Evolutionary conservation across 176 grass and related monocot species (phyloP).

Genomic region (Carex kokanica): DNA sequence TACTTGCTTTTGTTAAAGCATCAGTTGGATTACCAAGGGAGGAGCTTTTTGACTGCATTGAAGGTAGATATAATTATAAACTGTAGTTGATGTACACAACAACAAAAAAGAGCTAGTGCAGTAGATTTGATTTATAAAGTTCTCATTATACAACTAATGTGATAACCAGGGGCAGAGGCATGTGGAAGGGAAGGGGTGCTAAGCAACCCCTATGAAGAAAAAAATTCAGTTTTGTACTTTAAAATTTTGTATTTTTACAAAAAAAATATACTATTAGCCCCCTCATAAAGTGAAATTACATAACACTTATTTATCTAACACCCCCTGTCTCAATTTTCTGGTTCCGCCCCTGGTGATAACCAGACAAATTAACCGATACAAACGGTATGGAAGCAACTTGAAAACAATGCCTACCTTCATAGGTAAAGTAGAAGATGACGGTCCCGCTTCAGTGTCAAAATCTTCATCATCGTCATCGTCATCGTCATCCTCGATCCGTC

Average conservation of each 20-base stretch:
- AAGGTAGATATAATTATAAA: background rate
- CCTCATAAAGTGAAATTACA: too few relatives aligned
- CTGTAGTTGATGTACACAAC: background rate
- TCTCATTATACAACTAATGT: background rate
- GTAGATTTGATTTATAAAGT: background rate
- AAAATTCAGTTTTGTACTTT: too few relatives aligned
- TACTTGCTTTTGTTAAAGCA: constrained; percentile 20
- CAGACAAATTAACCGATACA: background rate
- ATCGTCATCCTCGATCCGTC: constrained; percentile 61
- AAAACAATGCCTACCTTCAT: constrained; percentile 7
- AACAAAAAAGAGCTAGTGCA: background rate
- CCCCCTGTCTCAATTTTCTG: too few relatives aligned
- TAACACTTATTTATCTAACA: too few relatives aligned
- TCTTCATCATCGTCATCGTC: constrained; percentile 37
- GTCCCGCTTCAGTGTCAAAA: constrained; percentile 23
- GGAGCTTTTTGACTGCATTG: constrained; percentile 17
- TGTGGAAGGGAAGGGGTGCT: too few relatives aligned
- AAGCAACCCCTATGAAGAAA: too few relatives aligned
- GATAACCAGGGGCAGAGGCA: too few relatives aligned
- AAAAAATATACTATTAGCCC: too few relatives aligned
- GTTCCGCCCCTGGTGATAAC: too few relatives aligned
- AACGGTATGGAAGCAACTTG: background rate
- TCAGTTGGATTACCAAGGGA: constrained; percentile 24
- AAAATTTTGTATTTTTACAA: too few relatives aligned
- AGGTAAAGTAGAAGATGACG: constrained; percentile 3